Conservation (phyloP, 495 filamentous ascomycete species). For the Penicillium waksmanii region DNA sequence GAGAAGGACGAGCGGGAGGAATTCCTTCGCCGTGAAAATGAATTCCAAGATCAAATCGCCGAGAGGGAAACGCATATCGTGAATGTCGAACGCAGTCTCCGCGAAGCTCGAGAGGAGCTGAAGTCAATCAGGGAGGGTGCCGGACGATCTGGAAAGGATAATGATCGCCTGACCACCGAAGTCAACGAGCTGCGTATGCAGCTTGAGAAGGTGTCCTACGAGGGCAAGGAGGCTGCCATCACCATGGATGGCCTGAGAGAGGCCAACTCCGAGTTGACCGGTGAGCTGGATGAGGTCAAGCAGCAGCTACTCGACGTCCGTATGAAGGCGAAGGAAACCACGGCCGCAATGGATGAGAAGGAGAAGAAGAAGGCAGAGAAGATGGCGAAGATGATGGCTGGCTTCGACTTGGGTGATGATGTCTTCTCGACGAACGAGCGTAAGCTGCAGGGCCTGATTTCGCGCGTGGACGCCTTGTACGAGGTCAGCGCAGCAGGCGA, state of each 20-base stretch:
- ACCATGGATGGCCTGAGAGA: constrained; percentile 98
- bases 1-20: constrained; percentile 98
- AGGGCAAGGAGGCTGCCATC: constrained; percentile 94
- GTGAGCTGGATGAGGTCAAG: constrained; percentile 92
- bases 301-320: constrained; percentile 94
- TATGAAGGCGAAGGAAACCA: constrained; percentile 93
- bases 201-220: constrained; percentile 89
- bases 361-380: constrained; percentile 97
- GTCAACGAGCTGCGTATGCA: constrained; percentile 94
- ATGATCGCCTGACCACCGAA: constrained; percentile 80
- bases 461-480: constrained; percentile 76
- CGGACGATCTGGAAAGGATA: constrained; percentile 77
- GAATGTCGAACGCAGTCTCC: constrained; percentile 74
- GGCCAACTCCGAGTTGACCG: constrained; percentile 87
- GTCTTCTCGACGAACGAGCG: constrained; percentile 90
- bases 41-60: constrained; percentile 92
- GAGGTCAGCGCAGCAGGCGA: constrained; percentile 77
- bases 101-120: constrained; percentile 82
- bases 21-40: constrained; percentile 93
- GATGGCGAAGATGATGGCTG: constrained; percentile 99
- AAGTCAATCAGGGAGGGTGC: constrained; percentile 80
- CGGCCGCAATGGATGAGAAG: constrained; percentile 87
- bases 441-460: constrained; percentile 77
- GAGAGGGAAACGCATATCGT: constrained; percentile 87
- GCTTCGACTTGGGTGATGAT: constrained; percentile 89